Base-by-base conservation (phyloP, 345 rosid species). In the Xanthoceras sorbifolium region DNA sequence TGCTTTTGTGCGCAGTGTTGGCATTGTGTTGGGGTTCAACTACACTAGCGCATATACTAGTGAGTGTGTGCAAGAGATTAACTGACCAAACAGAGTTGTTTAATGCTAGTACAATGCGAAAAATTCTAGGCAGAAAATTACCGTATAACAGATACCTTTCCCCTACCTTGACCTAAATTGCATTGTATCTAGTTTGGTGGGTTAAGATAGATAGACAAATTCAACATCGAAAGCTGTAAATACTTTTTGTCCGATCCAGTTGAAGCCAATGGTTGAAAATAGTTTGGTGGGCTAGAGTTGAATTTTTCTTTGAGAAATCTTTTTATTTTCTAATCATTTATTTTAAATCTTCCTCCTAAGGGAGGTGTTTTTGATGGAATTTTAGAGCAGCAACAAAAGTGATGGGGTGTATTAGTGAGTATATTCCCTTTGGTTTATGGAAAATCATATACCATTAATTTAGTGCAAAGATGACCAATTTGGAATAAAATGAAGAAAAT, bases 201-300 rank as follows among this genome's bases (percentile, higher is more conserved):
- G 22, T 26, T 28, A 73, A 73, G n/a, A n/a, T n/a, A n/a, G 76
- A 44, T 44, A 28, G 3, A 60, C 61, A 64, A 23, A 3, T 75
- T 50, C 42, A 34, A 64, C 77, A 22, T 48, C 64, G 69, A 22
- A n/a, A 32, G 26, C 9, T 65, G 78, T 75, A 65, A 64, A 75
- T 67, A 60, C 26, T 55, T 1, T 6, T 57, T 11, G n/a, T 57
- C 62, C 14, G 63, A 69, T 60, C 48, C 73, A 25, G 42, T 15
- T 65, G 73, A 60, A 76, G 57, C 64, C n/a, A 5, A 20, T 20
- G 54, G 57, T 14, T n/a, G n/a, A n/a, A n/a, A n/a, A n/a, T n/a
- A n/a, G n/a, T n/a, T n/a, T n/a, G n/a, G 28, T 36, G 36, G 31
- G 34, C n/a, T 65, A 23, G 7, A 20, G 71, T 52, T 50, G 54